phyloP scores from a whole-genome alignment of 2,329 filamentous ascomycete genomes.

The Calonectria naviculata region DNA sequence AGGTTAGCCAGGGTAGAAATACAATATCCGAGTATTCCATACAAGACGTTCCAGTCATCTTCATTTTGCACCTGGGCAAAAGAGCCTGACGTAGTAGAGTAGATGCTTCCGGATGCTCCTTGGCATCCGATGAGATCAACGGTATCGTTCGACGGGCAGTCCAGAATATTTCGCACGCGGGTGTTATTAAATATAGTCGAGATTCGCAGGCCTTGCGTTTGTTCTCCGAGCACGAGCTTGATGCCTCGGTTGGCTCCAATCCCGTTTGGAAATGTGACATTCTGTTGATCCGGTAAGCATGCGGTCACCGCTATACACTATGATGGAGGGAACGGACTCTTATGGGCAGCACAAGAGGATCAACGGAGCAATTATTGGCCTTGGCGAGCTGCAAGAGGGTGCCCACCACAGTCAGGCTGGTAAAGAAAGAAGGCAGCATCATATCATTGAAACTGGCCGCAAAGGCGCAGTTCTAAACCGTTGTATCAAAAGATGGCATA shows the following conservation, averaged over 20 bases:
- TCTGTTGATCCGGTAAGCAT: neutral
- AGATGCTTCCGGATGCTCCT: slow-evolving; percentile 22
- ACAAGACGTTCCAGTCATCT: slow-evolving; percentile 18
- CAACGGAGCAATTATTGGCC: slow-evolving; percentile 13
- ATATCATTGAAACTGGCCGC: slow-evolving; percentile 1
- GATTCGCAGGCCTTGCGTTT: slow-evolving; percentile 17
- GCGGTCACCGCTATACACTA: neutral
- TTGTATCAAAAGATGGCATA: neutral
- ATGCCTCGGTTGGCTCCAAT: slow-evolving; percentile 23
- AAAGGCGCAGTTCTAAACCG: neutral
- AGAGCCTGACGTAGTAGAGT: neutral
- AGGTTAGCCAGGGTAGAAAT: neutral
- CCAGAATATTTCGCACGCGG: slow-evolving; percentile 16
- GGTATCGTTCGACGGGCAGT: slow-evolving; percentile 11
- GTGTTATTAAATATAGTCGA: slow-evolving; percentile 23
- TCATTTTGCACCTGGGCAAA: slow-evolving; percentile 14
- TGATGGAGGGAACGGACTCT: neutral
- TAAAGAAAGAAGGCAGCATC: slow-evolving; percentile 9
- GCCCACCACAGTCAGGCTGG: slow-evolving; percentile 1
- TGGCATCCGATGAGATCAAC: slow-evolving; percentile 16
- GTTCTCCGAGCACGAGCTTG: slow-evolving; percentile 14
- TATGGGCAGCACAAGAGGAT: slow-evolving; percentile 10
- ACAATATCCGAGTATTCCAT: neutral
- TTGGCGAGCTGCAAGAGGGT: neutral
- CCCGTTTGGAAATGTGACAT: slow-evolving; percentile 22